Base-by-base conservation (phyloP, 768 basidiomycete genomes). In the Psilocybe cyanescens region DNA sequence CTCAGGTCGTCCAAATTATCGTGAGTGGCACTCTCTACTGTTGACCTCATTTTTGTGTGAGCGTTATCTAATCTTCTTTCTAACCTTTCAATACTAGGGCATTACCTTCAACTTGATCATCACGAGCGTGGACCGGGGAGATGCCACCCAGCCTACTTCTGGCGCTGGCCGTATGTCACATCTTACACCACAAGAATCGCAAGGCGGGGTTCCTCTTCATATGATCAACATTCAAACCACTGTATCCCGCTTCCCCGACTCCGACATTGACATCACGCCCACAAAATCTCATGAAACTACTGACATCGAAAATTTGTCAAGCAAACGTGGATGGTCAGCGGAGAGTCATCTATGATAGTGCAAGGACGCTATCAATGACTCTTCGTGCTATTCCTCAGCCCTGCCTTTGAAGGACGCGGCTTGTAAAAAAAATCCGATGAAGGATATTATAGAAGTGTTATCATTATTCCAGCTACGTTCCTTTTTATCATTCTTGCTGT, bases 1-100 rank as follows among this genome's bases (percentile, higher is more conserved):
- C n/a, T 44, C 57, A 79, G 76, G 70, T 79, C 33, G 76, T 79
- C 2, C 79, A 80, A 64, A 79, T 81, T 33, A 79, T 81, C 62
- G 78, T 76, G 58, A 60, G 73, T 65, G 54, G 1, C 14, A 19
- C 12, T 11, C 4, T 0, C 4, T 0, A 19, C 33, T 2, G 2
- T 11, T 35, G 41, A 44, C 4, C n/a, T 5, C n/a, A 5, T 12
- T 7, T n/a, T 44, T 44, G 2, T 44, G n/a, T 44, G 11, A 12
- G 14, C n/a, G 37, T 44, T 2, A 16, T 44, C 14, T 44, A 14
- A 4, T 11, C 17, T 24, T 24, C 24, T 24, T 24, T 24, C 24
- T 24, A 24, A 24, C 24, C 50, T 11, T 46, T 31, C 14, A 30
- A 52, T 48, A 11, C 44, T 46, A 72, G 71, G 71, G 70, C 12